Evolutionary conservation across 495 filamentous ascomycete genomes (phyloP).

Genomic region (Penicillium cosmopolitanum): DNA sequence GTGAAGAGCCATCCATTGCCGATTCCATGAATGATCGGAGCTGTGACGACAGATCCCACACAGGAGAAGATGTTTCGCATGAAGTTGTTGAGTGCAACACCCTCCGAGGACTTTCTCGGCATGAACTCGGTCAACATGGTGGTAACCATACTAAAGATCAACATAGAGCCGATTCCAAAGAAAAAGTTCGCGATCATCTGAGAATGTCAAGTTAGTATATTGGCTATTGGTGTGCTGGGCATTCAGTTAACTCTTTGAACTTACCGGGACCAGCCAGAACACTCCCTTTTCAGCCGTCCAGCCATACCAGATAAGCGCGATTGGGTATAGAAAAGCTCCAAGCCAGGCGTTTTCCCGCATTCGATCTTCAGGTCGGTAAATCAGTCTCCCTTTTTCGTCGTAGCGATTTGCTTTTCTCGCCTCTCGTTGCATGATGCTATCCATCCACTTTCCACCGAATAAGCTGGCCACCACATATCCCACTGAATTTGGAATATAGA

Average conservation of each 20-base stretch:
- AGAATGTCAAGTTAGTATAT: conserved; percentile 6
- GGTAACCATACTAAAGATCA: conserved; percentile 78
- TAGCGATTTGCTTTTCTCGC: conserved; percentile 71
- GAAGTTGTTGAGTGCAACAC: conserved; percentile 79
- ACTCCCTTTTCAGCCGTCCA: conserved; percentile 64
- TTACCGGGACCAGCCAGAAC: conserved; percentile 65
- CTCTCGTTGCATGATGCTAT: conserved; percentile 85
- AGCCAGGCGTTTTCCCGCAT: conserved; percentile 90
- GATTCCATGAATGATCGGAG: conserved; percentile 78
- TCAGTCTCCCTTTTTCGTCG: conserved; percentile 68
- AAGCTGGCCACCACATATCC: conserved; percentile 77
- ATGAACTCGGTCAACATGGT: conserved; percentile 93
- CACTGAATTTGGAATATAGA: conserved; percentile 80
- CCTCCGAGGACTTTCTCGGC: conserved; percentile 70
- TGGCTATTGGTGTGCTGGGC: conserved; percentile 14
- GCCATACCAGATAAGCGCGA: conserved; percentile 67
- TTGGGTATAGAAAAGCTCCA: conserved; percentile 74
- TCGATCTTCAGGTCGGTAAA: conserved; percentile 83
- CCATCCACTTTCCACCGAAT: conserved; percentile 84
- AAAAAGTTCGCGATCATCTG: conserved; percentile 81
- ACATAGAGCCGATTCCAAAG: conserved; percentile 87
- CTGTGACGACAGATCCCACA: conserved; percentile 71
- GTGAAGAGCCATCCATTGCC: conserved; percentile 92
- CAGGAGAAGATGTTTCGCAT: conserved; percentile 86
- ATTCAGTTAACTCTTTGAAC: conserved; percentile 20